Evolutionary conservation across 1,284 basidiomycete genomes (phyloP).

Genomic region (Golubevia sp.): DNA sequence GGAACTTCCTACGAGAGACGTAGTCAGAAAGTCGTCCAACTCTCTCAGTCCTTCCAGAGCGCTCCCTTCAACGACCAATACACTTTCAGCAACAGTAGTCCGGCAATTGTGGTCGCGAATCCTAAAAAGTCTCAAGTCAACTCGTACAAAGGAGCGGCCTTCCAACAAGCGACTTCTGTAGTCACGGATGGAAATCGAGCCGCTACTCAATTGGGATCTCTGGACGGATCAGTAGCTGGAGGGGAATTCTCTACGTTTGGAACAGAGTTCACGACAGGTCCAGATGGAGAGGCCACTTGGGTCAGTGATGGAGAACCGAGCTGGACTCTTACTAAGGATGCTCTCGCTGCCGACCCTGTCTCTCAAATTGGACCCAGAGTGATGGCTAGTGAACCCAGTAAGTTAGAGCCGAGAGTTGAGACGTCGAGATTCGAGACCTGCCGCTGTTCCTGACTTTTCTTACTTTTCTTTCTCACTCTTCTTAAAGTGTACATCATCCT

Average conservation of each 20-base stretch:
- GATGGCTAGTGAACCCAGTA: background rate
- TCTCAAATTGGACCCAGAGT: background rate
- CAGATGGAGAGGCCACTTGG: background rate
- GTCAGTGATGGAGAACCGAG: background rate
- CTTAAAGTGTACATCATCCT: background rate
- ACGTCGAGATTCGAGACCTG: no score
- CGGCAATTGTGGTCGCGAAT: no score
- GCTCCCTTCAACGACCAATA: background rate
- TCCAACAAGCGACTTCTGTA: no score
- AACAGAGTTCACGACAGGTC: background rate
- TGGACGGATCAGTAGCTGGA: background rate
- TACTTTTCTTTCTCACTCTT: background rate
- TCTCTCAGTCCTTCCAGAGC: background rate
- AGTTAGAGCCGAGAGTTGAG: no score
- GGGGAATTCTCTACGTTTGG: background rate
- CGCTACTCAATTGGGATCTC: no score
- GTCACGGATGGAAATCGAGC: no score
- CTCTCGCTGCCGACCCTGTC: background rate
- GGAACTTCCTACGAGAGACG: no score
- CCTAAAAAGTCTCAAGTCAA: slow-evolving; percentile 20
- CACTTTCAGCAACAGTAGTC: no score
- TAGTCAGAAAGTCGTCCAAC: background rate
- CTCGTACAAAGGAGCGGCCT: slow-evolving; percentile 21
- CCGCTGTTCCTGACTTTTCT: background rate
- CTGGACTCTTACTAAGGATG: background rate